Conservation (phyloP, 805 yeast species). For the Pichia cephalocereana region DNA sequence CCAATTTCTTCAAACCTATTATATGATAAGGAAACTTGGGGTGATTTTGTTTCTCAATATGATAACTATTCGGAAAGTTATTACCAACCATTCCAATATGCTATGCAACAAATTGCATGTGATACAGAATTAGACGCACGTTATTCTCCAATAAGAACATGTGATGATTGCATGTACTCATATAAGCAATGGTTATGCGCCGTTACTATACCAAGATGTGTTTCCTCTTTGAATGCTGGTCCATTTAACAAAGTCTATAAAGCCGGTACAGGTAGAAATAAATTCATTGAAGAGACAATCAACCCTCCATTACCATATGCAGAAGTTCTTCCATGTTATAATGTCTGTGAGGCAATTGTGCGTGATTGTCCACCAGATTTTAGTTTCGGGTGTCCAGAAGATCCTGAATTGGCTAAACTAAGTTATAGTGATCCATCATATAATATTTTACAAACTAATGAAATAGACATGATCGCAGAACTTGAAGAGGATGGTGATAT, state of each 20-base stretch:
- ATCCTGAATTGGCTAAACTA: conserved; percentile 24
- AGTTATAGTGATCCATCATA: conserved; percentile 29
- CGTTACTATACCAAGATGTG: conserved; percentile 80
- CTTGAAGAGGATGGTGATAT: background rate
- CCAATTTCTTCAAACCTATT: conserved; percentile 38
- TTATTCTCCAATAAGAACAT: conserved; percentile 66
- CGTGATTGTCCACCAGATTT: conserved; percentile 77
- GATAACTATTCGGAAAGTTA: conserved; percentile 51
- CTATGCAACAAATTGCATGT: conserved; percentile 71
- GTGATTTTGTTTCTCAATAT: conserved; percentile 38
- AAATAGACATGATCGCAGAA: background rate
- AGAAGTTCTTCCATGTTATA: conserved; percentile 82
- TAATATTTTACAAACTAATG: conserved; percentile 8
- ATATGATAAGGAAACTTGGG: conserved; percentile 22
- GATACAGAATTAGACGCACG: conserved; percentile 54
- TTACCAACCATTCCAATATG: conserved; percentile 62
- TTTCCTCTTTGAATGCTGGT: conserved; percentile 32
- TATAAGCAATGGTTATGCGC: conserved; percentile 88
- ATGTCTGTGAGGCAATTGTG: conserved; percentile 69
- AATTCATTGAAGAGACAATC: conserved; percentile 42
- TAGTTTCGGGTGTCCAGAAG: conserved; percentile 64
- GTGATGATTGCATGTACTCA: conserved; percentile 60
- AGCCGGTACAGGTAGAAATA: conserved; percentile 48
- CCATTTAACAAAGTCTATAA: conserved; percentile 39
- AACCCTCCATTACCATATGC: conserved; percentile 51